Evolutionary conservation across 495 filamentous ascomycete genomes (phyloP).

Genomic region (Tetracladium marchalianum): DNA sequence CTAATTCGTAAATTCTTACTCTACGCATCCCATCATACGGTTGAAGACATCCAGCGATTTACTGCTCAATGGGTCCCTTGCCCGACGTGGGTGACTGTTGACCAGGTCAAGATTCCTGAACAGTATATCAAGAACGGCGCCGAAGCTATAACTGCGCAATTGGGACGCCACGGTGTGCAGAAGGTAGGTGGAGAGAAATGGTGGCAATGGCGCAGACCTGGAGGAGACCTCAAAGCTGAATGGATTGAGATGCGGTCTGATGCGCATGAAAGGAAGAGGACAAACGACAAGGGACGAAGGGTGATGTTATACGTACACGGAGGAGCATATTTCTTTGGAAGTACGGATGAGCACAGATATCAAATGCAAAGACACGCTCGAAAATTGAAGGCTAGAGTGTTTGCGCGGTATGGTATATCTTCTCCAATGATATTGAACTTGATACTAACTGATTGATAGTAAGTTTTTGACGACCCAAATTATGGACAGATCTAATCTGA

Average conservation of each 20-base stretch:
- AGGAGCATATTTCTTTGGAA: slow-evolving; percentile 64
- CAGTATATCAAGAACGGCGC: slow-evolving; percentile 52
- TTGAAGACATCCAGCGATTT: slow-evolving; percentile 88
- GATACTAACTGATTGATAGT: slow-evolving; percentile 14
- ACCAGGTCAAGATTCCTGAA: slow-evolving; percentile 59
- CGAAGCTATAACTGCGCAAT: slow-evolving; percentile 49
- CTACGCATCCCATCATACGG: slow-evolving; percentile 74
- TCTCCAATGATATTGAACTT: neutral
- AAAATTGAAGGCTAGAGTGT: slow-evolving; percentile 79
- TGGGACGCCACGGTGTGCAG: slow-evolving; percentile 64
- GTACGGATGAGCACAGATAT: slow-evolving; percentile 89
- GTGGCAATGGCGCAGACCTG: slow-evolving; percentile 82
- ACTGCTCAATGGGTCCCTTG: slow-evolving; percentile 82
- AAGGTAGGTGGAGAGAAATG: slow-evolving; percentile 73
- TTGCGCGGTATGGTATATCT: slow-evolving; percentile 52
- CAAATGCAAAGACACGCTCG: slow-evolving; percentile 92
- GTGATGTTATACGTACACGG: slow-evolving; percentile 94
- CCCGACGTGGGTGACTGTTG: slow-evolving; percentile 77
- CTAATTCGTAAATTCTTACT: slow-evolving; percentile 75
- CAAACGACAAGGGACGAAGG: slow-evolving; percentile 47
- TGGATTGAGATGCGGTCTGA: slow-evolving; percentile 94
- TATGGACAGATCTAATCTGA: neutral
- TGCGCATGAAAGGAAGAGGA: slow-evolving; percentile 57
- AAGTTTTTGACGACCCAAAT: neutral
- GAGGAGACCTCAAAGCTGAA: slow-evolving; percentile 61